Base-by-base conservation (phyloP, 805 yeast species). In the Yamadazyma phyllophila region DNA sequence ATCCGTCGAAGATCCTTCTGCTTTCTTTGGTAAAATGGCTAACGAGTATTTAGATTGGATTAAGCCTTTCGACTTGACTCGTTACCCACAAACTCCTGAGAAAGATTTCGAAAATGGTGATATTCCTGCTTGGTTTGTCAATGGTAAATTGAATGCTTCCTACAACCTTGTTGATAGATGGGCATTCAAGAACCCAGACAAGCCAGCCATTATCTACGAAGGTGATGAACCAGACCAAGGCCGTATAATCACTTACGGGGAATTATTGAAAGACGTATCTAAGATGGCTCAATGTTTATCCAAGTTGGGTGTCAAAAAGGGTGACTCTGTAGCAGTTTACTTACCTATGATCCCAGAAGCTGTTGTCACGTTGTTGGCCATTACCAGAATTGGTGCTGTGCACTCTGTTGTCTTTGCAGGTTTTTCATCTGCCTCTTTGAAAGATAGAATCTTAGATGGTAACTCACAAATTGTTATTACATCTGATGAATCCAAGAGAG, bases 341-440 rank as follows among this genome's bases (percentile, higher is more conserved):
- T 73, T 92, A 64, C 99, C 99, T 61, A 92, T 94, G 99, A 91
- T 91, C 50, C 96, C 98, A 41, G 96, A 91, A 71, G 97, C 97
- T 15, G 74, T 94, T 50, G 81, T 94, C 46, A 86, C 99, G n/a
- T 81, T 92, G 79, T 76, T 92, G 61, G 99, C 99, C 39, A 83
- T 90, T 61, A 87, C 83, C 30, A 83, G 99, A 73, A 72, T 92
- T 47, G 99, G 99, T 64, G 99, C 99, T 29, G 74, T 92, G 44
- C 99, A 92, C 69, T 87, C 97, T 13, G 97, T 94, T 44, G 85
- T 92, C 44, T 92, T 92, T 72, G 99, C 98, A 32, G 99, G 99
- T 16, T 92, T 92, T 73, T 84, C 95, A 29, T 84, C 97, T 30
- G 94, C 96, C 40, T 92, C 97, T 17, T 81, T 92, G 62, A 80